These are phyloP conservation scores for Botrytis tulipae DNA, from an alignment of 2,329 filamentous ascomycete species.

Conservation along the genomic window DNA sequence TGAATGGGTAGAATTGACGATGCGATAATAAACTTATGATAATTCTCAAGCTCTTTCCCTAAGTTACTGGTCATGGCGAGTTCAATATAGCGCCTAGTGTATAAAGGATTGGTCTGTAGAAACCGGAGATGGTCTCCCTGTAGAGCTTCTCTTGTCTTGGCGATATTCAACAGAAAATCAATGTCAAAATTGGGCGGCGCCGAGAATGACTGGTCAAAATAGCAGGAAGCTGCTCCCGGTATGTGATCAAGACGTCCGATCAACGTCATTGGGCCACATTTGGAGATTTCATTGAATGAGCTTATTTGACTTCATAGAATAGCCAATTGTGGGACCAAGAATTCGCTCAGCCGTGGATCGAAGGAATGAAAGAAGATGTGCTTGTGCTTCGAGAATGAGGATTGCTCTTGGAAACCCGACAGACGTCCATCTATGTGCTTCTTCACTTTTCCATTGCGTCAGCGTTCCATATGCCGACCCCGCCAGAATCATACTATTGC, in stretches of 20 bases:
- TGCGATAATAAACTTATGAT: not conserved
- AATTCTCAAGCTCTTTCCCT: not conserved
- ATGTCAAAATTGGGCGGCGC: constrained; percentile 20
- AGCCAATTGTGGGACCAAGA: not conserved
- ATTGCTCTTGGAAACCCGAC: constrained; percentile 20
- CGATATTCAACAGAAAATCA: not conserved
- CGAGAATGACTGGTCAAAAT: constrained; percentile 22
- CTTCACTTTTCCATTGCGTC: not conserved
- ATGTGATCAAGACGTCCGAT: not conserved
- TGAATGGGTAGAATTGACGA: not conserved
- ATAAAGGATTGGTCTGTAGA: constrained; percentile 9
- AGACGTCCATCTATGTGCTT: constrained; percentile 13
- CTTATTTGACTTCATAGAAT: not conserved
- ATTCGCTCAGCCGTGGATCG: constrained; percentile 2
- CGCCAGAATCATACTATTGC: not conserved
- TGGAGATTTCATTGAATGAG: not conserved
- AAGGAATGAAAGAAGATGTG: constrained; percentile 4
- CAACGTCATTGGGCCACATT: not conserved
- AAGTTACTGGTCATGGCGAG: not conserved
- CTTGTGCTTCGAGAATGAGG: constrained; percentile 24
- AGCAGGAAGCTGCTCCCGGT: constrained; percentile 14
- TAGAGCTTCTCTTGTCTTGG: not conserved
- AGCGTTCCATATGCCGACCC: not conserved
- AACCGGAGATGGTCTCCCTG: constrained; percentile 20
- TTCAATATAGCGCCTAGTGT: not conserved